A percentile compares a stretch with the other conserved stretches of the same genome.
Evolutionary conservation across 2,329 filamentous ascomycete genomes (phyloP).

Genomic region (Lomentospora prolificans): DNA sequence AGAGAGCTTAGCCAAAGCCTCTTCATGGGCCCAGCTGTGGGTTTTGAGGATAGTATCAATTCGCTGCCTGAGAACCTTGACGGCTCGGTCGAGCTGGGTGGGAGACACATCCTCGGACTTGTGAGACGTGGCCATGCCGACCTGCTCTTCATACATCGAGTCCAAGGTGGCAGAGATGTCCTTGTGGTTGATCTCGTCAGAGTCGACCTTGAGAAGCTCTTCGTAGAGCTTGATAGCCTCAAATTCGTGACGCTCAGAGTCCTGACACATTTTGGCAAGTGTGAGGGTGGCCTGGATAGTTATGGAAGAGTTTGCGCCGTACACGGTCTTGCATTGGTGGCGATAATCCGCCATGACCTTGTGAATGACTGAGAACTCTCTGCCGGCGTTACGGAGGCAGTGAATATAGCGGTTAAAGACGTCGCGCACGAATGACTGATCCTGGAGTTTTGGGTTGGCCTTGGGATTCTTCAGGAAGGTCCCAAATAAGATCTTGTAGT

Average conservation of each 20-base stretch:
- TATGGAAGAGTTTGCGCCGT: conserved; percentile 23
- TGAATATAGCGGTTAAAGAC: conserved; percentile 24
- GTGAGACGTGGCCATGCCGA: conserved; percentile 14
- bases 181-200: conserved; percentile 20
- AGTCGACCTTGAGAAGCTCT: conserved; percentile 22
- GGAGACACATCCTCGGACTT: conserved; percentile 18
- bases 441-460: conserved; percentile 21
- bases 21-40: conserved; percentile 28
- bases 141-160: conserved; percentile 26
- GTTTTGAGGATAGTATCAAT: conserved; percentile 19
- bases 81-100: conserved; percentile 19
- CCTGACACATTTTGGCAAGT: conserved; percentile 26
- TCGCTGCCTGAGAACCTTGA: conserved; percentile 21
- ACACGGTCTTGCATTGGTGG: conserved; percentile 22
- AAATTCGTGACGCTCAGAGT: conserved; percentile 23
- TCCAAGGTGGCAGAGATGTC: conserved; percentile 25
- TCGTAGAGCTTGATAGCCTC: conserved; percentile 26
- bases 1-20: conserved; percentile 24
- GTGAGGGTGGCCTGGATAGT: conserved; percentile 24
- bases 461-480: conserved; percentile 25
- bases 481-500: conserved; percentile 24
- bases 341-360: conserved; percentile 24
- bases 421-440: conserved; percentile 21
- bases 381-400: conserved; percentile 23
- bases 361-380: conserved; percentile 21